Percentiles rank a stretch among this genome's conserved stretches.
phyloP scores from a whole-genome alignment of 2,329 filamentous ascomycete genomes.

The Fulvia fulva region DNA sequence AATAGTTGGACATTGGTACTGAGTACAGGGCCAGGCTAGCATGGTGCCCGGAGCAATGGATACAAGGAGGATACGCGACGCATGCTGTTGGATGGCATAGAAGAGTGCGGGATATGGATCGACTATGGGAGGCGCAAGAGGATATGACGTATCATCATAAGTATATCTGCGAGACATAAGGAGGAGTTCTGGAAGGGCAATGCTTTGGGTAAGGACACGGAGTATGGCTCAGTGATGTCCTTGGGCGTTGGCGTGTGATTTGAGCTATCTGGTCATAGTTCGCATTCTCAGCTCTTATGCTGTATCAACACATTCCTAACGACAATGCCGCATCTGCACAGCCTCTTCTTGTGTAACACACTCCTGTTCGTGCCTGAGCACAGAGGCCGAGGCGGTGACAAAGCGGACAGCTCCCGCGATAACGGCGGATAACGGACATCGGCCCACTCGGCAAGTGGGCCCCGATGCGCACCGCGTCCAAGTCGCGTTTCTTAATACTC shows the following conservation, averaged over 20 bases:
- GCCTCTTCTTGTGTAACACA: not conserved
- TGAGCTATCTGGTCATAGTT: not conserved
- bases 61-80: not conserved
- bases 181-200: not conserved
- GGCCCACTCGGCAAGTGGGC: not conserved
- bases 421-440: not conserved
- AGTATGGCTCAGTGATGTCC: not conserved
- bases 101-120: not conserved
- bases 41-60: not conserved
- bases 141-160: not conserved
- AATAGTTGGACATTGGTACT: constrained; percentile 38
- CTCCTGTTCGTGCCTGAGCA: not conserved
- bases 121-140: not conserved
- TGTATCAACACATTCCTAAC: not conserved
- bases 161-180: not conserved
- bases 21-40: not conserved
- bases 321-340: not conserved
- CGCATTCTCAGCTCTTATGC: not conserved
- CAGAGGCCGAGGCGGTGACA: not conserved
- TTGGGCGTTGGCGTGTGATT: not conserved
- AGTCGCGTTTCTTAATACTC: not conserved
- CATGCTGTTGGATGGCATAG: not conserved
- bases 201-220: not conserved
- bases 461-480: not conserved
- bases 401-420: not conserved